Evolutionary conservation across 768 basidiomycete genomes (phyloP).

Genomic region (Tricholoma terreum): DNA sequence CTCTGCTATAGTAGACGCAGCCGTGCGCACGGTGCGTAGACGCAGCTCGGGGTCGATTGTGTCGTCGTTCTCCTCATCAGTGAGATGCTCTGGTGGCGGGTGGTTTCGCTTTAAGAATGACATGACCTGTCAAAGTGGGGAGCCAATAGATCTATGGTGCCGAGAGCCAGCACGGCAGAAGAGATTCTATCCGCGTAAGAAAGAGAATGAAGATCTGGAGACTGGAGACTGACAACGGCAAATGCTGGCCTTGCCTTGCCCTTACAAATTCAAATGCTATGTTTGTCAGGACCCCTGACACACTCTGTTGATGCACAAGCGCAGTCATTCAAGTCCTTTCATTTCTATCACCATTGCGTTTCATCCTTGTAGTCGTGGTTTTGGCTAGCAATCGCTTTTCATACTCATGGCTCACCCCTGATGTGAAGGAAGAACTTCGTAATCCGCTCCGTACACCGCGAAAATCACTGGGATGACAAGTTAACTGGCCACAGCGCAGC

Average conservation of each 20-base stretch:
- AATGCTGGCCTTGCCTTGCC: not conserved
- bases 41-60: constrained; percentile 82
- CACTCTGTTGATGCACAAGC: too few species aligned
- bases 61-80: constrained; percentile 63
- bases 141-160: constrained; percentile 10
- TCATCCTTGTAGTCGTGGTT: not conserved
- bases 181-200: constrained; percentile 11
- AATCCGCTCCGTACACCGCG: too few species aligned
- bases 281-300: constrained; percentile 1
- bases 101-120: constrained; percentile 44
- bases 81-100: constrained; percentile 36
- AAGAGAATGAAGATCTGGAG: not conserved
- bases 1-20: constrained; percentile 86
- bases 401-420: too few species aligned
- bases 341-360: too few species aligned
- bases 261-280: not conserved
- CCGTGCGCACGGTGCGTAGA: constrained; percentile 89
- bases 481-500: too few species aligned
- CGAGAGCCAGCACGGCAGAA: constrained; percentile 23
- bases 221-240: not conserved
- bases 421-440: too few species aligned
- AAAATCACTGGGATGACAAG: too few species aligned
- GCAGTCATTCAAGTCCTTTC: too few species aligned
- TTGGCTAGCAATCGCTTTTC: too few species aligned
- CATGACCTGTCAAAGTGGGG: constrained; percentile 11